These are phyloP conservation scores for Arthrobotrys iridis DNA, from an alignment of 2,329 filamentous ascomycete genomes.

Conservation along the genomic window DNA sequence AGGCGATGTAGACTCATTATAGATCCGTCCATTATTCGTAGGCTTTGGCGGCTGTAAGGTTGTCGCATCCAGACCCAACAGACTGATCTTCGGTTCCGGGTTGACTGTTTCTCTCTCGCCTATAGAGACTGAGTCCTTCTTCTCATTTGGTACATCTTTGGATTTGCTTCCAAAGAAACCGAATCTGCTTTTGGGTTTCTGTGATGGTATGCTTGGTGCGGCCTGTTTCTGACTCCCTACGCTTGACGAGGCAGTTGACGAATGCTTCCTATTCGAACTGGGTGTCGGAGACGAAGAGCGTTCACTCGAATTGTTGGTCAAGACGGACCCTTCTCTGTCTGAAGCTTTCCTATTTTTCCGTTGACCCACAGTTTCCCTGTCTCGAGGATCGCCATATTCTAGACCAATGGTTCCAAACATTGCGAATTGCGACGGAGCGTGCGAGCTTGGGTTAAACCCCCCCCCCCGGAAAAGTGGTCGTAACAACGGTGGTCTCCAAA, in stretches of 20 bases:
- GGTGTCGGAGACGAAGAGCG: constrained; percentile 50
- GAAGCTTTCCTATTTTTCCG: constrained; percentile 47
- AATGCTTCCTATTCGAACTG: constrained; percentile 40
- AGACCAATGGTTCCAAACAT: constrained; percentile 46
- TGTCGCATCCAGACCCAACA: constrained; percentile 31
- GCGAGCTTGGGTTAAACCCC: constrained; percentile 2
- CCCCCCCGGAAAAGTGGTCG: not conserved
- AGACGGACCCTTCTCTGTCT: constrained; percentile 51
- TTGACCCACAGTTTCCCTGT: constrained; percentile 51
- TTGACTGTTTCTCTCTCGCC: constrained; percentile 17
- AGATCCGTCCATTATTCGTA: constrained; percentile 4
- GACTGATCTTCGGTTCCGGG: constrained; percentile 47
- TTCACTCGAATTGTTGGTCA: constrained; percentile 45
- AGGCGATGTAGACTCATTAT: constrained; percentile 37
- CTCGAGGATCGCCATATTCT: constrained; percentile 52
- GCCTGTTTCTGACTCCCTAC: constrained; percentile 29
- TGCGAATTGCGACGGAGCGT: constrained; percentile 18
- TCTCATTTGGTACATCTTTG: constrained; percentile 26
- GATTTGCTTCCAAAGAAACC: constrained; percentile 46
- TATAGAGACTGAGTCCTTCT: constrained; percentile 30
- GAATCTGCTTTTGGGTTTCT: constrained; percentile 44
- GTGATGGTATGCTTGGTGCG: constrained; percentile 25
- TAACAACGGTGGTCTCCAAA: not conserved
- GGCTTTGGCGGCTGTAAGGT: constrained; percentile 27
- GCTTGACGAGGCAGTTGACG: constrained; percentile 33